Evolutionary conservation across 2,329 filamentous ascomycete genomes (phyloP), one percentile per base, ranked within the genome.

Genomic region (Dendrostoma leiphaemia): DNA sequence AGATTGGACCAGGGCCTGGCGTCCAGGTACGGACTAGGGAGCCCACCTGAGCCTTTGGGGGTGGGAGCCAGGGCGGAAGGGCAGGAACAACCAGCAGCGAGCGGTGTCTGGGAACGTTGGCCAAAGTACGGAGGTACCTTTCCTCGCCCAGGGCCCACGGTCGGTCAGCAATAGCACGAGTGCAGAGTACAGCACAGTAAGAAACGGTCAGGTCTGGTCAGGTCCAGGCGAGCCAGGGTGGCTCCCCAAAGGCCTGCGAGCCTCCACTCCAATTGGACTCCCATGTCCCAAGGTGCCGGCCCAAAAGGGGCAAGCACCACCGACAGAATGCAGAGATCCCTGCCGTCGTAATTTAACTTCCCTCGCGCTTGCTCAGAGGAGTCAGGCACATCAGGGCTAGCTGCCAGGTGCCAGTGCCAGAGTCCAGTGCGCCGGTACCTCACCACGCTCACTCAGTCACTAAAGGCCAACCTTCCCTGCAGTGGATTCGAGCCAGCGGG

Each of bases 301-400:
- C 47, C 47, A 49, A 49, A 49, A 49, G 47, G 47, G 47, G 47
- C 47, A 49, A 31, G 35, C 35, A 41, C 35, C 23, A 40, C 26
- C 47, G 37, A 7, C 32, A 19, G 31, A 23, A 24, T 29, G 47
- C 47, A 49, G 37, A 17, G 17, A 49, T 31, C 47, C 47, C 35
- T 24, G 47, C 26, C 47, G 23, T 12, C 47, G 47, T 26, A 49
- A 49, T 49, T 49, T 40, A 49, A 49, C 47, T 49, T 40, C 37
- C 44, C 35, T 49, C 17, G 19, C 47, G 37, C 47, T 35, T 23
- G 21, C 37, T 29, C 31, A 37, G 45, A 48, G 19, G 21, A 28
- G 31, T 21, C 44, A 23, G 32, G 44, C 29, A 15, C 17, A 21
- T 21, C 44, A 23, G 32, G 44, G n/a, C 44, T 24, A 9, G 21